Percentiles rank a stretch among this genome's conserved stretches.
phyloP scores from a whole-genome alignment of 805 yeast genomes.

The Komagataella populi region DNA sequence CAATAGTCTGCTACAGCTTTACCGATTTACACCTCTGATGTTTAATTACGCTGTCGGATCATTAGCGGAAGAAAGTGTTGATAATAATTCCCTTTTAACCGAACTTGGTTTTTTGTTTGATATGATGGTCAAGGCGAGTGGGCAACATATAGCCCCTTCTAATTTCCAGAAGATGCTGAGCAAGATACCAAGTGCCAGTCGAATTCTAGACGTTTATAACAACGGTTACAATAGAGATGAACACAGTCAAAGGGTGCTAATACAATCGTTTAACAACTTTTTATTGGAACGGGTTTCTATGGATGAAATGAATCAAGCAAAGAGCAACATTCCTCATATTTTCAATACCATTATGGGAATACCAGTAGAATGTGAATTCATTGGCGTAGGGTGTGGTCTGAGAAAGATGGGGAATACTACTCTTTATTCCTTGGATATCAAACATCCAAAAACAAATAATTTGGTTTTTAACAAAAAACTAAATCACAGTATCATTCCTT shows the following conservation, averaged over 20 bases:
- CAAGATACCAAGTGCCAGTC: slow-evolving; percentile 33
- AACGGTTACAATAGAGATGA: slow-evolving; percentile 32
- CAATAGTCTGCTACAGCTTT: slow-evolving; percentile 69
- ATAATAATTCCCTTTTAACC: slow-evolving; percentile 39
- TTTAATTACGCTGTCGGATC: slow-evolving; percentile 49
- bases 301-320: slow-evolving; percentile 30
- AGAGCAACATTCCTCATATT: slow-evolving; percentile 6
- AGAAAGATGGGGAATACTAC: slow-evolving; percentile 18
- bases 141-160: slow-evolving; percentile 67
- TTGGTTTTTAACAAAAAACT: slow-evolving; percentile 7
- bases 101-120: slow-evolving; percentile 86
- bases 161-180: slow-evolving; percentile 54
- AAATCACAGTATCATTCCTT: slow-evolving; percentile 31
- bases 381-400: slow-evolving; percentile 22
- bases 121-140: slow-evolving; percentile 75
- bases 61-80: slow-evolving; percentile 38
- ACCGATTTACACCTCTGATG: slow-evolving; percentile 62
- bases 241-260: slow-evolving; percentile 25
- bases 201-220: slow-evolving; percentile 36
- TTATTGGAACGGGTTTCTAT: slow-evolving; percentile 34
- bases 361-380: slow-evolving; percentile 25
- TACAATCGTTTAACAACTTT: slow-evolving; percentile 46
- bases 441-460: not conserved
- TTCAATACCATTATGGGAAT: slow-evolving; percentile 24
- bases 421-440: not conserved